These are phyloP conservation scores for Avena insularis DNA, from an alignment of 176 grass and related monocot species.

Conservation along the genomic window DNA sequence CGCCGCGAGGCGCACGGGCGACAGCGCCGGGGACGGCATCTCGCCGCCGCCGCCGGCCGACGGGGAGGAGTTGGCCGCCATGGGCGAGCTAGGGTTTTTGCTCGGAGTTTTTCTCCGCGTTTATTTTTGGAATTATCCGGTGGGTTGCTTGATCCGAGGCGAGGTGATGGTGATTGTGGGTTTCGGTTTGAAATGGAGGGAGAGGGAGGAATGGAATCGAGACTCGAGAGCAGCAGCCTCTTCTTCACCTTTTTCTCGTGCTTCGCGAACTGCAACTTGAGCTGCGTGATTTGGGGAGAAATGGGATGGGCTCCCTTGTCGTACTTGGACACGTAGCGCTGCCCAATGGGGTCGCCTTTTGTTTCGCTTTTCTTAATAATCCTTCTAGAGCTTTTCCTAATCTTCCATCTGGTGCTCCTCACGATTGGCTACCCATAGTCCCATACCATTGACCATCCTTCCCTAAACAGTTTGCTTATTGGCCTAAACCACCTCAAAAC, in stretches of 20 bases:
- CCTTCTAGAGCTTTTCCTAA: background rate
- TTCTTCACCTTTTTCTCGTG: background rate
- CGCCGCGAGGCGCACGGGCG: constrained; percentile 45
- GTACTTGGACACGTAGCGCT: constrained; percentile 25
- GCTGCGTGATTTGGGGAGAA: constrained; percentile 9
- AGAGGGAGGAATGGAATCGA: background rate
- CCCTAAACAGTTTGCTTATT: background rate
- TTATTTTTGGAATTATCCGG: background rate
- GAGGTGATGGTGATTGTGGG: constrained; percentile 27
- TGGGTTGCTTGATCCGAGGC: constrained; percentile 35
- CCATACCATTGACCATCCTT: constrained; percentile 4
- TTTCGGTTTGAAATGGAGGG: constrained; percentile 47
- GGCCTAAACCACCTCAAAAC: constrained; percentile 2
- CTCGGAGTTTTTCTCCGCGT: background rate
- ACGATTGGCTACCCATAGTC: background rate
- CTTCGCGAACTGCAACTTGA: background rate
- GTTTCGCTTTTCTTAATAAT: constrained; percentile 18
- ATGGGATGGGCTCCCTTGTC: background rate
- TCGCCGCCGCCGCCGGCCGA: constrained; percentile 27
- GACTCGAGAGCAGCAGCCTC: background rate
- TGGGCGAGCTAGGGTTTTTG: constrained; percentile 44
- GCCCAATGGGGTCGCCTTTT: background rate
- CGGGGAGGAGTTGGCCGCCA: constrained; percentile 55
- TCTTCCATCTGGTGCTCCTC: background rate
- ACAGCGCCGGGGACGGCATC: constrained; percentile 27